These are phyloP conservation scores for Torulaspora indica DNA, from an alignment of 805 yeast genomes.

Conservation along the genomic window DNA sequence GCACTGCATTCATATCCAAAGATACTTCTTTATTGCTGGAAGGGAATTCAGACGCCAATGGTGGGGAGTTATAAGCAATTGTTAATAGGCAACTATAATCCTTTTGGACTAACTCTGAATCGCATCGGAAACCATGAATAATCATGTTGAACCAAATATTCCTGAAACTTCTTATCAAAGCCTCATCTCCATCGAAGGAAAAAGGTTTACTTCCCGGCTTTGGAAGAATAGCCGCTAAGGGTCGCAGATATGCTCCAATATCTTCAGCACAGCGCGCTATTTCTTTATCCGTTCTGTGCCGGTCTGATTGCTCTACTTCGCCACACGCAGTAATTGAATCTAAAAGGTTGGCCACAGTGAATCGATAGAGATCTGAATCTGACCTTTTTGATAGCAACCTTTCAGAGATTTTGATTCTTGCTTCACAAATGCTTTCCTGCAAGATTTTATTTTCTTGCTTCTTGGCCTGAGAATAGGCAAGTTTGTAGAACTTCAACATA, in stretches of 20 bases:
- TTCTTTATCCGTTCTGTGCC: constrained; percentile 72
- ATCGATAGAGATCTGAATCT: constrained; percentile 43
- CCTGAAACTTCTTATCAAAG: constrained; percentile 58
- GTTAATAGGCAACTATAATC: constrained; percentile 49
- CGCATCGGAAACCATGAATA: constrained; percentile 77
- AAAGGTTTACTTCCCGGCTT: constrained; percentile 44
- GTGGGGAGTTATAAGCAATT: constrained; percentile 84
- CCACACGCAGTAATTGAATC: constrained; percentile 69
- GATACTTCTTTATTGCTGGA: constrained; percentile 87
- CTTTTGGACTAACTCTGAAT: constrained; percentile 49
- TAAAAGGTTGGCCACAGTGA: constrained; percentile 63
- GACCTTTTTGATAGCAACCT: constrained; percentile 29
- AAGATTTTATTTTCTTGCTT: constrained; percentile 39
- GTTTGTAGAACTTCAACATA: constrained; percentile 54
- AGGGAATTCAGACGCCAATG: constrained; percentile 75
- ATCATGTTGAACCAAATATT: constrained; percentile 93
- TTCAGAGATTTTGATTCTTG: constrained; percentile 46
- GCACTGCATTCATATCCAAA: constrained; percentile 82
- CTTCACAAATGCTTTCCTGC: constrained; percentile 42
- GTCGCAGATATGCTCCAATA: constrained; percentile 59
- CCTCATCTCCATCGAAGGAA: constrained; percentile 39
- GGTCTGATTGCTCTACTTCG: constrained; percentile 68
- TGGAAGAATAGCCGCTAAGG: constrained; percentile 74
- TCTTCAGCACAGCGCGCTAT: constrained; percentile 66
- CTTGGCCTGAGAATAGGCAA: constrained; percentile 44